These are phyloP conservation scores for Lasiosphaeriaceae sp. DNA, from an alignment of 495 filamentous ascomycete genomes.

Conservation along the genomic window DNA sequence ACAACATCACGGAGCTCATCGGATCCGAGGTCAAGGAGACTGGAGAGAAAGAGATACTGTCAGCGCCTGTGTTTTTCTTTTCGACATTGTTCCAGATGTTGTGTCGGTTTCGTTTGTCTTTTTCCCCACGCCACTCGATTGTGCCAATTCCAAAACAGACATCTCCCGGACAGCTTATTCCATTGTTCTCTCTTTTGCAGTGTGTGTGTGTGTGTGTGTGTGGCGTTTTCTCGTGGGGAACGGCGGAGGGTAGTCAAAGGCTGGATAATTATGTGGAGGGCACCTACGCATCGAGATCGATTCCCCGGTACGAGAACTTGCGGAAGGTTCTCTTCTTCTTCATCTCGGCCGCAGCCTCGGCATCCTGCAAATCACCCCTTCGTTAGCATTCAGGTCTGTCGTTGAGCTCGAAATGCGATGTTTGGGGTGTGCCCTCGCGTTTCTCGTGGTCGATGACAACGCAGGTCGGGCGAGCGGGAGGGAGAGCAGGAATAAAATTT, in stretches of 20 bases:
- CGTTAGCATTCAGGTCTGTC: conserved; percentile 1
- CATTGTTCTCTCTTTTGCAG: background rate
- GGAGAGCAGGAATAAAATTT: background rate
- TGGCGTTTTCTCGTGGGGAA: too few relatives aligned
- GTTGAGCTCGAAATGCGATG: background rate
- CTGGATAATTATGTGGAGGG: conserved; percentile 10
- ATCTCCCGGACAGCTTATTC: too few relatives aligned
- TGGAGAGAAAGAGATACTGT: conserved; percentile 22
- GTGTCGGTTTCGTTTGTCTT: background rate
- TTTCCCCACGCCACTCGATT: background rate
- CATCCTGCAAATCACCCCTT: conserved; percentile 58
- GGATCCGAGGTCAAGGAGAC: conserved; percentile 94
- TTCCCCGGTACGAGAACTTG: conserved; percentile 99
- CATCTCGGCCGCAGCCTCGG: conserved; percentile 95
- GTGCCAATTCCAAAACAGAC: background rate
- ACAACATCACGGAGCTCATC: conserved; percentile 99
- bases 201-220: background rate
- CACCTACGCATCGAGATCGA: conserved; percentile 97
- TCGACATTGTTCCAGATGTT: background rate
- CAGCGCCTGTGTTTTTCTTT: conserved; percentile 8
- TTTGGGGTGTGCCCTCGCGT: background rate
- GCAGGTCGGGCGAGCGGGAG: background rate
- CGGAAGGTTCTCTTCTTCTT: conserved; percentile 99
- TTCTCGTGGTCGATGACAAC: background rate
- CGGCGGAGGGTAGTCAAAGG: background rate